Evolutionary conservation across 257 asterid species (phyloP).

Genomic region (Verbena officinalis): DNA sequence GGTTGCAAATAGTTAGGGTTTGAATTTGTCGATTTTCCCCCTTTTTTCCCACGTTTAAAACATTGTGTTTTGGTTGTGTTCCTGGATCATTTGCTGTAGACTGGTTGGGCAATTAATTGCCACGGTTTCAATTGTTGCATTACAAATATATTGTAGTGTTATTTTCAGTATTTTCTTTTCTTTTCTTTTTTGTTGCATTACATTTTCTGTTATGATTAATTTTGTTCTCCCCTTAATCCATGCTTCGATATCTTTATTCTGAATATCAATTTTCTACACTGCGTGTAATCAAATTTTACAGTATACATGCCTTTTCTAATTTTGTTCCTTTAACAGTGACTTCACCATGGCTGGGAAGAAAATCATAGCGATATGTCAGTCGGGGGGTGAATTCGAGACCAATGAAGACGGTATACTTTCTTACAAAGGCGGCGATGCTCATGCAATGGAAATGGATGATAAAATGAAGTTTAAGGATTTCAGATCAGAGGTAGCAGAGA

Average conservation of each 20-base stretch:
- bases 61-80: conserved; percentile 4
- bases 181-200: not conserved
- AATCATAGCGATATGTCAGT: conserved; percentile 90
- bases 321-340: conserved; percentile 33
- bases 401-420: conserved; percentile 67
- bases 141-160: not conserved
- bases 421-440: conserved; percentile 97
- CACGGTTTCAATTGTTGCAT: too few relatives aligned
- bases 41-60: conserved; percentile 9
- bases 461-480: conserved; percentile 76
- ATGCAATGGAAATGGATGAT: conserved; percentile 94
- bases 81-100: not conserved
- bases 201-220: too few relatives aligned
- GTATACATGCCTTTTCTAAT: conserved; percentile 20
- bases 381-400: conserved; percentile 92
- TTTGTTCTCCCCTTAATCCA: too few relatives aligned
- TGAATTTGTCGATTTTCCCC: conserved; percentile 21
- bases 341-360: conserved; percentile 70
- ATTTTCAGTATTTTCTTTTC: not conserved
- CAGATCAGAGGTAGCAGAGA: conserved; percentile 83
- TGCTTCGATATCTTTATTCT: too few relatives aligned
- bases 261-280: conserved; percentile 15
- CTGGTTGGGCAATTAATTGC: conserved; percentile 21
- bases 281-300: not conserved
- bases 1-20: conserved; percentile 15